phyloP scores from a whole-genome alignment of 192 early-diverging fungal genomes.

The Umbelopsis sp. region DNA sequence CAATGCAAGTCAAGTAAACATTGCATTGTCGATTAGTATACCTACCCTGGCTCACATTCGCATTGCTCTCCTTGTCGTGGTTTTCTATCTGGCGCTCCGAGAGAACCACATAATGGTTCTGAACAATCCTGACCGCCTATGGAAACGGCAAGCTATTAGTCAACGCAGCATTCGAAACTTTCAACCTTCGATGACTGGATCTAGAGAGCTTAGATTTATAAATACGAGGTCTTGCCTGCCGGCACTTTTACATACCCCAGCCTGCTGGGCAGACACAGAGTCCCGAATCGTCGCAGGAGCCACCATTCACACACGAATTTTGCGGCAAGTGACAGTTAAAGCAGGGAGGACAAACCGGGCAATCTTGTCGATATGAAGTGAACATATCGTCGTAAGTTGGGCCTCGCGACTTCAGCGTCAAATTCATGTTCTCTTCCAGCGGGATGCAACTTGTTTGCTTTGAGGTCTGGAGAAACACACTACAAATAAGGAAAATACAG shows the following conservation, averaged over 20 bases:
- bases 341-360: conserved; percentile 48
- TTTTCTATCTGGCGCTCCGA: conserved; percentile 27
- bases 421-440: conserved; percentile 31
- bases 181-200: background rate
- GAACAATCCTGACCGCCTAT: conserved; percentile 36
- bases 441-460: conserved; percentile 57
- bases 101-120: conserved; percentile 35
- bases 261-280: conserved; percentile 75
- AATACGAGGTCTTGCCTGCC: no score
- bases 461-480: no score
- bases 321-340: conserved; percentile 38
- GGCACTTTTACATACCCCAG: conserved; percentile 32
- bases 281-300: conserved; percentile 50
- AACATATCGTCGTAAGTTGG: background rate
- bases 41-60: conserved; percentile 38
- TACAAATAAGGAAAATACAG: no score
- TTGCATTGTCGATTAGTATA: background rate
- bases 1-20: background rate
- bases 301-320: conserved; percentile 37
- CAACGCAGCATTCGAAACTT: background rate
- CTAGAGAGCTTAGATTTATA: background rate
- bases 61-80: conserved; percentile 25
- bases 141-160: background rate
- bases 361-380: conserved; percentile 35
- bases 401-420: background rate